A percentile compares a stretch with the other conserved stretches of the same genome.
These are phyloP conservation scores for Apiospora saccharicola DNA, from an alignment of 2,329 filamentous ascomycete species.

Conservation along the genomic window DNA sequence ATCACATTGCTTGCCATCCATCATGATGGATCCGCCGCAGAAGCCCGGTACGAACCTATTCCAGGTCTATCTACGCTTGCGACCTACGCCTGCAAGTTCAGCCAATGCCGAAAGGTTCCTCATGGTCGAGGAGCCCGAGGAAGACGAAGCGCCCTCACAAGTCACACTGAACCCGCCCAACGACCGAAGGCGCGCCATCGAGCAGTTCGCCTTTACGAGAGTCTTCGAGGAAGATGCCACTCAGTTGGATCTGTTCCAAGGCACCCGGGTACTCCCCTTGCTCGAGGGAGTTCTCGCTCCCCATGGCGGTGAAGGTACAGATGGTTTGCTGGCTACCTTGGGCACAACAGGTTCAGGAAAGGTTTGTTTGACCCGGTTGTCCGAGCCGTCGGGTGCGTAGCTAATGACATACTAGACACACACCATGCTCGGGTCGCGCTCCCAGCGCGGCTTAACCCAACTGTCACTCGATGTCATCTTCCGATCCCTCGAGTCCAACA, in stretches of 20 bases:
- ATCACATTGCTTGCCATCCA: constrained; percentile 23
- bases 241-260: constrained; percentile 87
- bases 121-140: constrained; percentile 70
- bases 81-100: constrained; percentile 64
- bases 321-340: constrained; percentile 88
- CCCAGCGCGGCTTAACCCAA: constrained; percentile 88
- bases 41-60: constrained; percentile 71
- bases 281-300: constrained; percentile 82
- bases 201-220: constrained; percentile 92
- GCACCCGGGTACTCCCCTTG: constrained; percentile 76
- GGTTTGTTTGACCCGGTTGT: constrained; percentile 56
- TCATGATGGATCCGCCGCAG: constrained; percentile 49
- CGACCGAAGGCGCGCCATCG: constrained; percentile 86
- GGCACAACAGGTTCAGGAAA: constrained; percentile 97
- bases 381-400: constrained; percentile 3
- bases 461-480: constrained; percentile 91
- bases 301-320: constrained; percentile 78
- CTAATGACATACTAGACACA: constrained; percentile 71
- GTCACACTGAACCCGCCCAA: constrained; percentile 82
- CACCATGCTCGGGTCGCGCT: constrained; percentile 89
- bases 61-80: constrained; percentile 88
- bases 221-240: constrained; percentile 89
- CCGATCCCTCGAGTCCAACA: constrained; percentile 76
- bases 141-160: constrained; percentile 64
- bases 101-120: constrained; percentile 73